A percentile compares a stretch with the other conserved stretches of the same genome.
These are phyloP conservation scores for Claviceps capensis DNA, from an alignment of 2,329 filamentous ascomycete genomes.

Conservation along the genomic window DNA sequence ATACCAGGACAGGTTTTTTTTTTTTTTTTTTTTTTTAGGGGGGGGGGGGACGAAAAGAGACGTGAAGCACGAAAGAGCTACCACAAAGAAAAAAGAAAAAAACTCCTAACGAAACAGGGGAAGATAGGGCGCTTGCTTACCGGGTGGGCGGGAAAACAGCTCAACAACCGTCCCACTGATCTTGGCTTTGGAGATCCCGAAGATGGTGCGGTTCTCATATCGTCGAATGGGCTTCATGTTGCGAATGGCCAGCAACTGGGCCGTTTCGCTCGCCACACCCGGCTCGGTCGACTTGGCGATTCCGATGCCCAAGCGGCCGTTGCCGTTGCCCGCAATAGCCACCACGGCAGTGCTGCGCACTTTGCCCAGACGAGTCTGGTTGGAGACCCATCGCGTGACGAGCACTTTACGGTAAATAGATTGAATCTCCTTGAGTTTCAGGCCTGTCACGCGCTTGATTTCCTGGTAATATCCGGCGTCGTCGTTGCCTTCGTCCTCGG, in stretches of 20 bases:
- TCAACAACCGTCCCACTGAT: conserved; percentile 77
- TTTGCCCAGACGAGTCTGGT: conserved; percentile 96
- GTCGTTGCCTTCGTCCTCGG: conserved; percentile 36
- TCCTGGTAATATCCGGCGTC: conserved; percentile 35
- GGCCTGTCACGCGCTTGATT: conserved; percentile 40
- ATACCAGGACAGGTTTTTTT: background rate
- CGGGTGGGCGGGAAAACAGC: conserved; percentile 72
- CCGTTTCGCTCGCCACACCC: conserved; percentile 54
- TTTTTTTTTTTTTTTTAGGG: too few species aligned
- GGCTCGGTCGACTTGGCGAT: conserved; percentile 76
- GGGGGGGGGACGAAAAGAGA: background rate
- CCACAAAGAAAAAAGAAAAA: background rate
- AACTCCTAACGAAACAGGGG: background rate
- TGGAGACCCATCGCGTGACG: conserved; percentile 61
- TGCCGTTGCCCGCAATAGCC: conserved; percentile 72
- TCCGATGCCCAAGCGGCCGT: conserved; percentile 77
- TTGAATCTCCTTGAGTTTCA: conserved; percentile 38
- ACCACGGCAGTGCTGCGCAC: conserved; percentile 64
- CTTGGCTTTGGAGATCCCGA: conserved; percentile 70
- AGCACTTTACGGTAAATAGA: conserved; percentile 55
- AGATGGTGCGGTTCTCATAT: conserved; percentile 89
- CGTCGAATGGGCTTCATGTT: conserved; percentile 88
- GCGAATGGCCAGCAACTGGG: conserved; percentile 66
- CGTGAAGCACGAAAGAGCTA: background rate
- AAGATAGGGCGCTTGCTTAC: conserved; percentile 36